These are phyloP conservation scores for Pseudocercospora vitis DNA, from an alignment of 2,329 filamentous ascomycete genomes.

Conservation along the genomic window DNA sequence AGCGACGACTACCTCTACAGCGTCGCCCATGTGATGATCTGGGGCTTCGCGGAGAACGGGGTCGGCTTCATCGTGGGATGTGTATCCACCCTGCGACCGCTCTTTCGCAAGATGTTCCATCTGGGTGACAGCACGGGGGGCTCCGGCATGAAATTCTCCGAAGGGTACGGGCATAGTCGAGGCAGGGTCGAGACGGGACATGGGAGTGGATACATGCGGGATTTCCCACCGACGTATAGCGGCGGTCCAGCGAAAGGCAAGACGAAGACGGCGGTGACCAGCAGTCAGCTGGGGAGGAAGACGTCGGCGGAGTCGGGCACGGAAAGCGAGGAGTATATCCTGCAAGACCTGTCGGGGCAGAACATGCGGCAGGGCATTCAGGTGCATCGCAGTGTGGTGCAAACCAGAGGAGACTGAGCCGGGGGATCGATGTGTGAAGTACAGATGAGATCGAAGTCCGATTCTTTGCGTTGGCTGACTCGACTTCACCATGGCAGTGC, in stretches of 20 bases:
- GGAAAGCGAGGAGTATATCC: conserved; percentile 25
- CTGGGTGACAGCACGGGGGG: conserved; percentile 19
- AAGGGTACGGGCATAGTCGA: conserved; percentile 6
- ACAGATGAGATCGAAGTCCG: too few relatives aligned
- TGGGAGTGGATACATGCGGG: not conserved
- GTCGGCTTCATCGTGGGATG: conserved; percentile 40
- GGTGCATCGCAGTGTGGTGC: conserved; percentile 24
- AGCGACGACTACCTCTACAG: conserved; percentile 37
- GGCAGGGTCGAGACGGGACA: conserved; percentile 7
- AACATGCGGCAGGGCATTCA: conserved; percentile 21
- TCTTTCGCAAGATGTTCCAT: conserved; percentile 34
- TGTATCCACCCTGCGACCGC: conserved; percentile 38
- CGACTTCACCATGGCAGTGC: too few relatives aligned
- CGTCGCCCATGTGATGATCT: conserved; percentile 40
- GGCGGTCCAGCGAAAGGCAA: conserved; percentile 6
- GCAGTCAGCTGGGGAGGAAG: conserved; percentile 20
- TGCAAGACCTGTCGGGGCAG: conserved; percentile 20
- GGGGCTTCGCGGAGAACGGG: conserved; percentile 42
- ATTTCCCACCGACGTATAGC: not conserved
- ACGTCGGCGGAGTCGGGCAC: conserved; percentile 13
- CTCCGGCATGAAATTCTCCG: conserved; percentile 13
- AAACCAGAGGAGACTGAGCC: conserved; percentile 12
- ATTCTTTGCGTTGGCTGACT: too few relatives aligned
- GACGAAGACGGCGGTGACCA: conserved; percentile 21
- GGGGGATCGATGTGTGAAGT: too few relatives aligned